Evolutionary conservation across 179 eudicot species (phyloP).

Genomic region (Spinacia oleracea): DNA sequence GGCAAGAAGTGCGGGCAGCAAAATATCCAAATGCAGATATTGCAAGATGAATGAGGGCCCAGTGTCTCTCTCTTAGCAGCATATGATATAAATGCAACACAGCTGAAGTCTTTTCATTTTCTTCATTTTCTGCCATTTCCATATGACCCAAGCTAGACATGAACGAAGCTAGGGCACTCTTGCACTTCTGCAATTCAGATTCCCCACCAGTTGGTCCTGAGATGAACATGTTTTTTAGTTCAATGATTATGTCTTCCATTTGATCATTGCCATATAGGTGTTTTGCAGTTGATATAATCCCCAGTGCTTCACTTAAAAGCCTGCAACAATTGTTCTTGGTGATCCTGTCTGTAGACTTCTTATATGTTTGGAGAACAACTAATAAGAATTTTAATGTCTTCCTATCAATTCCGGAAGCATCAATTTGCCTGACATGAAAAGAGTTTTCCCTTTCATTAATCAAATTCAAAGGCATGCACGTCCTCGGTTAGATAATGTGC

Average conservation of each 20-base stretch:
- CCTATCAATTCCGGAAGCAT: slow-evolving; percentile 48
- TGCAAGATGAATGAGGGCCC: slow-evolving; percentile 85
- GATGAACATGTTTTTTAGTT: slow-evolving; percentile 66
- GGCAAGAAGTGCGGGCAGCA: slow-evolving; percentile 83
- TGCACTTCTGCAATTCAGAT: slow-evolving; percentile 53
- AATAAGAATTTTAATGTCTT: slow-evolving; percentile 60
- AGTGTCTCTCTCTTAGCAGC: slow-evolving; percentile 77
- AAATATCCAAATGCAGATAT: slow-evolving; percentile 77
- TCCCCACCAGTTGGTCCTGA: slow-evolving; percentile 42
- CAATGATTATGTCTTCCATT: slow-evolving; percentile 69
- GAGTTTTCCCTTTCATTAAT: slow-evolving; percentile 9
- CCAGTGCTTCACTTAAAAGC: slow-evolving; percentile 65
- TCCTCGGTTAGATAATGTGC: not conserved
- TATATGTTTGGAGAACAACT: slow-evolving; percentile 48
- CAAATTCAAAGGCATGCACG: not conserved
- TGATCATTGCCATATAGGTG: slow-evolving; percentile 57
- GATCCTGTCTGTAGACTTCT: slow-evolving; percentile 35
- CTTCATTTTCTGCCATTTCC: slow-evolving; percentile 57
- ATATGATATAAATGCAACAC: slow-evolving; percentile 71
- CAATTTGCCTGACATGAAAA: slow-evolving; percentile 52
- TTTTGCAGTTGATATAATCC: slow-evolving; percentile 55
- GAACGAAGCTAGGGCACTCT: slow-evolving; percentile 73
- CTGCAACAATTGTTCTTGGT: slow-evolving; percentile 48
- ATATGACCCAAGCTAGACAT: slow-evolving; percentile 72
- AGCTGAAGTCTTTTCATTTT: slow-evolving; percentile 50